These are phyloP conservation scores for Torulaspora globosa DNA, from an alignment of 1,139 yeast genomes.

Conservation along the genomic window DNA sequence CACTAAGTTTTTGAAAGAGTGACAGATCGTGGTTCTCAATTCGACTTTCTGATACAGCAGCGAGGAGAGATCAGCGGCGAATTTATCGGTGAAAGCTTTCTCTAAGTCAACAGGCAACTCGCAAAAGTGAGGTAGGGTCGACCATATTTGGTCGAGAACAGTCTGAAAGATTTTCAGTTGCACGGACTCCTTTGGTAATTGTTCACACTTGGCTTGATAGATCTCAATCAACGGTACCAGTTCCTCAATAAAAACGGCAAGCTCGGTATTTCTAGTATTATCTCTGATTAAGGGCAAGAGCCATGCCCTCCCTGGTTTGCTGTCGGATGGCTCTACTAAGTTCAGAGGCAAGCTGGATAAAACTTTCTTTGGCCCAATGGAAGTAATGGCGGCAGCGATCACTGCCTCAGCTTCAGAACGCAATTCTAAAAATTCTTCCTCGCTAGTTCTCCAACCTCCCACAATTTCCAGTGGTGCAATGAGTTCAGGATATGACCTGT, in stretches of 20 bases:
- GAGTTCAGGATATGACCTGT: conserved; percentile 70
- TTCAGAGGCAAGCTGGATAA: conserved; percentile 73
- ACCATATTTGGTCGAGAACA: conserved; percentile 87
- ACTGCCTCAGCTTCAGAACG: conserved; percentile 77
- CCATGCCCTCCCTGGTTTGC: conserved; percentile 85
- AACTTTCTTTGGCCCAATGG: conserved; percentile 83
- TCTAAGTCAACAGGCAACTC: conserved; percentile 76
- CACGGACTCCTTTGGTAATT: conserved; percentile 49
- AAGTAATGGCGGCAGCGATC: conserved; percentile 70
- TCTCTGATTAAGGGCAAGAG: conserved; percentile 88
- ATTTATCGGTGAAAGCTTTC: conserved; percentile 60
- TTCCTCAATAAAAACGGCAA: conserved; percentile 57
- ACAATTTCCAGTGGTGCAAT: conserved; percentile 62
- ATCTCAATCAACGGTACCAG: conserved; percentile 65
- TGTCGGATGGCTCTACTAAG: conserved; percentile 48
- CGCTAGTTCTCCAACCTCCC: conserved; percentile 83
- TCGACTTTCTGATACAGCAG: conserved; percentile 70
- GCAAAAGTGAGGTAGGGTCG: conserved; percentile 82
- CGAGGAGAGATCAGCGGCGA: conserved; percentile 75
- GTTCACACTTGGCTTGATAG: conserved; percentile 44
- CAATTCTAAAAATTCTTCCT: conserved; percentile 63
- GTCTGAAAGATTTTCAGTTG: conserved; percentile 76
- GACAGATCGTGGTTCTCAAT: conserved; percentile 74
- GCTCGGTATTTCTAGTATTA: conserved; percentile 65
- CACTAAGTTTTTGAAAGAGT: conserved; percentile 71